A percentile compares a stretch with the other conserved stretches of the same genome.
Evolutionary conservation across 352 stramenopile genomes (phyloP).

Genomic region (Phytophthora uliginosa): DNA sequence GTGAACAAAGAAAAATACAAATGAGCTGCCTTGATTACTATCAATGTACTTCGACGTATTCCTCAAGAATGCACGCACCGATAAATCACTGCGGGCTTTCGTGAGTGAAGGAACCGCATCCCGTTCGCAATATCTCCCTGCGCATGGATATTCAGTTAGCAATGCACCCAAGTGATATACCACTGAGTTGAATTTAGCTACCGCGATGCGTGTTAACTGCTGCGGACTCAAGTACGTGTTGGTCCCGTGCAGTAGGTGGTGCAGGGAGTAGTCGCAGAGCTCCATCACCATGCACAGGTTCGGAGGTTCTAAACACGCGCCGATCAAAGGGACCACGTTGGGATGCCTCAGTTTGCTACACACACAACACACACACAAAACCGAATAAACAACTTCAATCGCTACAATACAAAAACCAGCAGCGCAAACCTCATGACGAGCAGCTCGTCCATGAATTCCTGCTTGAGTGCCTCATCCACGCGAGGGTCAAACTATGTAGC

Average conservation of each 20-base stretch:
- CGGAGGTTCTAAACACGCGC: slow-evolving; percentile 75
- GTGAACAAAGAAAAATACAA: not conserved
- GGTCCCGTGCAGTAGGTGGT: slow-evolving; percentile 68
- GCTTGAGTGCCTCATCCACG: slow-evolving; percentile 86
- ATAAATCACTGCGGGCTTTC: slow-evolving; percentile 88
- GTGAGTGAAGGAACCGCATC: slow-evolving; percentile 91
- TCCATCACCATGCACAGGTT: slow-evolving; percentile 90
- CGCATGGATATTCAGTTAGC: not conserved
- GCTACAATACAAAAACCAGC: not conserved
- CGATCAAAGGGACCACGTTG: slow-evolving; percentile 84
- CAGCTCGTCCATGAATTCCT: slow-evolving; percentile 96
- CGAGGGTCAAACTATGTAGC: slow-evolving; percentile 81
- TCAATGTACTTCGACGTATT: not conserved
- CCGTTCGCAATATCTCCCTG: slow-evolving; percentile 83
- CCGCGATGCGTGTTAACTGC: slow-evolving; percentile 61
- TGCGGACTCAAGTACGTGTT: slow-evolving; percentile 66
- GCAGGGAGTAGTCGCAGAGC: slow-evolving; percentile 74
- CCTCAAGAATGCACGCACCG: slow-evolving; percentile 43
- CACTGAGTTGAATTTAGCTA: slow-evolving; percentile 15
- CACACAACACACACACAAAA: not conserved
- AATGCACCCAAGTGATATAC: not conserved
- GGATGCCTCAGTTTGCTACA: slow-evolving; percentile 71
- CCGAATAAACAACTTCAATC: not conserved
- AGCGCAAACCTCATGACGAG: slow-evolving; percentile 83
- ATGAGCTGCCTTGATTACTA: not conserved